Conservation (phyloP, 148 eudicot genomes). For the Silene latifolia region DNA sequence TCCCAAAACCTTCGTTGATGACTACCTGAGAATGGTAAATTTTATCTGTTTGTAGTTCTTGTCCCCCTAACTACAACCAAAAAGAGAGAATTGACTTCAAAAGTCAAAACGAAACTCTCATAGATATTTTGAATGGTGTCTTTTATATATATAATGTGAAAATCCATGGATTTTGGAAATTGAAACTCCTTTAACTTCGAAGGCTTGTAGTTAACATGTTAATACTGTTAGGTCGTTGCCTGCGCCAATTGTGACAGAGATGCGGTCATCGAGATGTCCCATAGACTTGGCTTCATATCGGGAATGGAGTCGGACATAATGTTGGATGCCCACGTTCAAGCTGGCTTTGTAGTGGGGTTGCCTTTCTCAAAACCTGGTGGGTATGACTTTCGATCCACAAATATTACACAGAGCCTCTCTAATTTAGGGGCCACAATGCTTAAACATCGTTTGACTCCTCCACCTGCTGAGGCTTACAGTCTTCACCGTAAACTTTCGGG, state of each 20-base stretch:
- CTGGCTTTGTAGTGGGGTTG: slow-evolving; percentile 87
- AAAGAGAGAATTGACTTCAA: background rate
- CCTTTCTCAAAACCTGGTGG: slow-evolving; percentile 80
- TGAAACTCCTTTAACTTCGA: too few species aligned
- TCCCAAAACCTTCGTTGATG: slow-evolving; percentile 78
- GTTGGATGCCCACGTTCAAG: slow-evolving; percentile 93
- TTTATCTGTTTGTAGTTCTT: slow-evolving; percentile 14
- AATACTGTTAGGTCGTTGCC: slow-evolving; percentile 62
- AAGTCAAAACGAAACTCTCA: background rate
- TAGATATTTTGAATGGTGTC: background rate
- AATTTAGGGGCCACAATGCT: slow-evolving; percentile 85
- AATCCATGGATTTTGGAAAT: too few species aligned
- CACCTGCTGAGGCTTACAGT: slow-evolving; percentile 96
- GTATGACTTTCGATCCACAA: slow-evolving; percentile 74
- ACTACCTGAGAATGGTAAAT: slow-evolving; percentile 84
- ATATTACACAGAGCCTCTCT: slow-evolving; percentile 72
- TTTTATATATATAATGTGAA: too few species aligned
- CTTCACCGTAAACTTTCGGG: slow-evolving; percentile 96
- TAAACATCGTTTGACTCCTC: slow-evolving; percentile 86
- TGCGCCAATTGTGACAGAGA: slow-evolving; percentile 77
- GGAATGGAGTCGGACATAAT: slow-evolving; percentile 82
- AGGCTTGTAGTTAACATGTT: background rate
- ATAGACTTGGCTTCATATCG: slow-evolving; percentile 78
- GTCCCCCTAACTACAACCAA: background rate
- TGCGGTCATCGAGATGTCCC: slow-evolving; percentile 76